phyloP scores from a whole-genome alignment of 257 asterid genomes.

The Plantago major region DNA sequence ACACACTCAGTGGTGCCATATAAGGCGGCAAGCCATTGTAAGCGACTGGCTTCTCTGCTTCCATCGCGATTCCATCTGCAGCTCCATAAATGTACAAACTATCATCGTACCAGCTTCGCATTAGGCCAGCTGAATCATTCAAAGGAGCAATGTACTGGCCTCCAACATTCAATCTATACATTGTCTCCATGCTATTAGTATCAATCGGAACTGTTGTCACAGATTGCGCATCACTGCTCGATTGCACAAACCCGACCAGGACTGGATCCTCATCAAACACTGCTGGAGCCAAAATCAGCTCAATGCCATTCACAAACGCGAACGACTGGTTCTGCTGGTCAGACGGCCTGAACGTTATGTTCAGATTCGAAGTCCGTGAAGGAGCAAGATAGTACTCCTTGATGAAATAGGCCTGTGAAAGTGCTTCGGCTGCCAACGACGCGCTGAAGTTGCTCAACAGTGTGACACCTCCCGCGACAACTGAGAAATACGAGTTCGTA shows the following conservation, averaged over 20 bases:
- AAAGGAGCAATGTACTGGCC: slow-evolving; percentile 55
- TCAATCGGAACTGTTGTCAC: slow-evolving; percentile 32
- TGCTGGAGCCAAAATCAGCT: slow-evolving; percentile 49
- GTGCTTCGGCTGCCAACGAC: slow-evolving; percentile 60
- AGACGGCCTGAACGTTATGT: slow-evolving; percentile 54
- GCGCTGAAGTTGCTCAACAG: slow-evolving; percentile 75
- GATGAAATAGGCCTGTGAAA: slow-evolving; percentile 72
- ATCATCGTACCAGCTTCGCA: slow-evolving; percentile 89
- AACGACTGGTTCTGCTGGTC: slow-evolving; percentile 34
- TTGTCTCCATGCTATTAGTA: slow-evolving; percentile 42
- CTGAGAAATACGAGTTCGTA: slow-evolving; percentile 56
- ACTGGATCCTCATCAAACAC: slow-evolving; percentile 40
- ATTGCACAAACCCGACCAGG: slow-evolving; percentile 35
- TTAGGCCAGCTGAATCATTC: slow-evolving; percentile 62
- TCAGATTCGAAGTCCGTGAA: slow-evolving; percentile 27
- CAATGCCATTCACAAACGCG: slow-evolving; percentile 82
- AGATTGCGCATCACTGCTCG: slow-evolving; percentile 15
- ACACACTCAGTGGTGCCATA: slow-evolving; percentile 66
- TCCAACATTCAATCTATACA: slow-evolving; percentile 77
- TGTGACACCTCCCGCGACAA: slow-evolving; percentile 43
- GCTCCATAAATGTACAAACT: slow-evolving; percentile 54
- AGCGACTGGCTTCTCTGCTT: slow-evolving; percentile 23
- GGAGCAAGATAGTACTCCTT: slow-evolving; percentile 68
- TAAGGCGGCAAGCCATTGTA: slow-evolving; percentile 42
- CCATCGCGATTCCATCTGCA: slow-evolving; percentile 33